A percentile compares a stretch with the other conserved stretches of the same genome.
These are phyloP conservation scores for Monosporascus sp. DNA, from an alignment of 2,329 filamentous ascomycete species.

Conservation along the genomic window DNA sequence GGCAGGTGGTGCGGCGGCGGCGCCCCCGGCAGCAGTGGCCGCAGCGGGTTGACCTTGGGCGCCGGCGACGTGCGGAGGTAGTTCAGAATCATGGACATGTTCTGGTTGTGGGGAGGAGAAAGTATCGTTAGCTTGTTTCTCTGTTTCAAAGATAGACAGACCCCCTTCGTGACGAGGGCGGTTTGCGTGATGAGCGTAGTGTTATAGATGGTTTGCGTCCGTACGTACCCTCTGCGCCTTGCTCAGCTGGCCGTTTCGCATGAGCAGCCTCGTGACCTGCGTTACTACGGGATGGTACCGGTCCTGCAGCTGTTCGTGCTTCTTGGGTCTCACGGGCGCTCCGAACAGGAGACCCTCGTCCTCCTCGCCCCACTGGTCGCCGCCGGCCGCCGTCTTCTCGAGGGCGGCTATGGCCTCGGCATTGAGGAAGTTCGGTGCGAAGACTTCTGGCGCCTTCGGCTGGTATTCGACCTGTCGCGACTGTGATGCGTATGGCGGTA, in stretches of 20 bases:
- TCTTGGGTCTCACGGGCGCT: conserved; percentile 55
- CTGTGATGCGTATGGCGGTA: conserved; percentile 5
- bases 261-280: conserved; percentile 85
- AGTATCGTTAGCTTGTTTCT: background rate
- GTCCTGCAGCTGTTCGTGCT: conserved; percentile 59
- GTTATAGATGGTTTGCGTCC: too few relatives aligned
- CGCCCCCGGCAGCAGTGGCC: conserved; percentile 67
- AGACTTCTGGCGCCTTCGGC: conserved; percentile 13
- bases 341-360: conserved; percentile 70
- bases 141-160: too few relatives aligned
- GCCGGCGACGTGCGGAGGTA: conserved; percentile 78
- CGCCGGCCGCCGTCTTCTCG: conserved; percentile 22
- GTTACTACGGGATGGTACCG: conserved; percentile 81
- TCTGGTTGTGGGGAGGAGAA: conserved; percentile 40
- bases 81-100: conserved; percentile 79
- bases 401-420: conserved; percentile 21
- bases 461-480: conserved; percentile 5
- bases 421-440: conserved; percentile 24
- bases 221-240: conserved; percentile 75
- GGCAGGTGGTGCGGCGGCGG: conserved; percentile 77
- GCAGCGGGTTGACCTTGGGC: conserved; percentile 66
- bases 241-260: conserved; percentile 86
- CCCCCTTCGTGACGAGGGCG: too few relatives aligned
- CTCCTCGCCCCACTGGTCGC: conserved; percentile 21
- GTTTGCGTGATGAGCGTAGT: too few relatives aligned